Conservation (phyloP, 768 basidiomycete genomes). For the Boletellus ananas region DNA sequence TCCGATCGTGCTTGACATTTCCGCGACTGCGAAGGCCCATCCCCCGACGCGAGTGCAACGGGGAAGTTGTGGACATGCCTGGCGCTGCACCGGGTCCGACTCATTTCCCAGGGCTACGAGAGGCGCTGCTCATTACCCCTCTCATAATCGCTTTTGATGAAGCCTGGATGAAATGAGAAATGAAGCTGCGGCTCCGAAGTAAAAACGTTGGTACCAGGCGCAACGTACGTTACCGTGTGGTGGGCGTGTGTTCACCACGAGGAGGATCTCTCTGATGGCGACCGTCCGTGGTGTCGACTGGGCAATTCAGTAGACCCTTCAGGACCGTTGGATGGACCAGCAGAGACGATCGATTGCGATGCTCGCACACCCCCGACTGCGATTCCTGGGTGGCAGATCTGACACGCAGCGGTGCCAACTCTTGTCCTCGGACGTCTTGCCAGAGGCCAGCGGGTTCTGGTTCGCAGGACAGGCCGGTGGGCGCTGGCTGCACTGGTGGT, state of each 20-base stretch:
- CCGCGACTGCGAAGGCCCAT: neutral
- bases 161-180: neutral
- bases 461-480: too few species aligned
- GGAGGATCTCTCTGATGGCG: conserved; percentile 1
- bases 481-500: too few species aligned
- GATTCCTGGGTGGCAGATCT: neutral
- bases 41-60: conserved; percentile 5
- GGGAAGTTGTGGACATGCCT: conserved; percentile 7
- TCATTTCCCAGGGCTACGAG: conserved; percentile 7
- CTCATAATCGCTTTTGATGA: conserved; percentile 1
- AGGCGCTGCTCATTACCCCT: neutral
- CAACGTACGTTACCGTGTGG: conserved; percentile 12
- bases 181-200: conserved; percentile 20
- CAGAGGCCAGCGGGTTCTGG: too few species aligned
- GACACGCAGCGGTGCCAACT: neutral
- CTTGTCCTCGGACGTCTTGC: too few species aligned
- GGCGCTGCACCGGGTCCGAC: conserved; percentile 13
- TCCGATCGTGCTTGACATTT: conserved; percentile 4
- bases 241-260: conserved; percentile 18
- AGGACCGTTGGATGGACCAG: too few species aligned
- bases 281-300: neutral
- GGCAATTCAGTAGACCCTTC: neutral
- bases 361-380: neutral
- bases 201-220: conserved; percentile 10
- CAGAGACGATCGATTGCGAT: too few species aligned